Evolutionary conservation across 768 basidiomycete genomes (phyloP).

Genomic region (Lentinula lateritia): DNA sequence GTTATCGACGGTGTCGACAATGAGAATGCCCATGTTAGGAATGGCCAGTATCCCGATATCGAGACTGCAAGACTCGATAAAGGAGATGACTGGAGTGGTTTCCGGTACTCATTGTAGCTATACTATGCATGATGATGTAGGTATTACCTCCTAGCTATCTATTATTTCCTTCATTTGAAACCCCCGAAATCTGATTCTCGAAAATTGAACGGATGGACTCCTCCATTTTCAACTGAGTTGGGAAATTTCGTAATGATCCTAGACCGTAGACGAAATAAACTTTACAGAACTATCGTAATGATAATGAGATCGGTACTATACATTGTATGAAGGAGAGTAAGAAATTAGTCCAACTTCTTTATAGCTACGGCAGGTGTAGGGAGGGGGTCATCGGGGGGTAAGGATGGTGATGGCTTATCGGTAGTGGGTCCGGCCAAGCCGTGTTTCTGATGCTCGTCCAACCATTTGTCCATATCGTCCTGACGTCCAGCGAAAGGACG

Average conservation of each 20-base stretch:
- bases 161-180: too few species aligned
- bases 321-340: conserved; percentile 4
- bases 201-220: too few species aligned
- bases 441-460: conserved; percentile 73
- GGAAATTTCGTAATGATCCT: conserved; percentile 6
- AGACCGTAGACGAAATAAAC: background rate
- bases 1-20: conserved; percentile 47
- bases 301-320: background rate
- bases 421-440: conserved; percentile 33
- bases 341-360: conserved; percentile 26
- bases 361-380: conserved; percentile 47
- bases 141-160: too few species aligned
- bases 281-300: background rate
- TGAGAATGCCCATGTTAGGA: conserved; percentile 37
- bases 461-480: conserved; percentile 97
- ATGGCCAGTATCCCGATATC: conserved; percentile 49
- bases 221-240: conserved; percentile 7
- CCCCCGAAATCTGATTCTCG: too few species aligned
- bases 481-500: conserved; percentile 71
- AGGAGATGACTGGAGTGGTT: conserved; percentile 76
- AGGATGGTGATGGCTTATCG: conserved; percentile 46
- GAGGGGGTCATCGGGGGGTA: conserved; percentile 32
- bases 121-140: background rate
- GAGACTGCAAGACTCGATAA: conserved; percentile 55
- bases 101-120: conserved; percentile 38